A percentile compares a stretch with the other conserved stretches of the same genome.
phyloP scores from a whole-genome alignment of 306 rosid genomes.

The Hylodesmum podocarpum region DNA sequence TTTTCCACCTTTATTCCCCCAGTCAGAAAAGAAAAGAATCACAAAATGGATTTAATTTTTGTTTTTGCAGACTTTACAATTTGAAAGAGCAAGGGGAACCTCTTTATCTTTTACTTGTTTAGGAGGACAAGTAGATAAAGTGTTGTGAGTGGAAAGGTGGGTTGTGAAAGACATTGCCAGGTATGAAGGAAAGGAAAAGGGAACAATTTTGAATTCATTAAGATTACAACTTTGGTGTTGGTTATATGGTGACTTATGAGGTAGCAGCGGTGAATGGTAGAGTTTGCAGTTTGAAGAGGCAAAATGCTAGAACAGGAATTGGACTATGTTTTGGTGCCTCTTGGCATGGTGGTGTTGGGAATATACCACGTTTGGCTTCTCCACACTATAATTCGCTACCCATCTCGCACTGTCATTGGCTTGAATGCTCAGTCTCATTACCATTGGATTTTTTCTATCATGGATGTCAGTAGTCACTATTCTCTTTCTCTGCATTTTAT shows the following conservation, averaged over 20 bases:
- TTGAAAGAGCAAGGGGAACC: background rate
- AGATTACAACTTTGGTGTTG: background rate
- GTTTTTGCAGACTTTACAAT: background rate
- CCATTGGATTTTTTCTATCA: slow-evolving; percentile 77
- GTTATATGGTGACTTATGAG: background rate
- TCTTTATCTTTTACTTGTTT: background rate
- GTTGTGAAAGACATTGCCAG: background rate
- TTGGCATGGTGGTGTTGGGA: slow-evolving; percentile 59
- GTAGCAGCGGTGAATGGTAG: background rate
- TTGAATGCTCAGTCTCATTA: slow-evolving; percentile 75
- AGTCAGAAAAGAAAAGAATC: background rate
- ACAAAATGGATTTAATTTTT: slow-evolving; percentile 2
- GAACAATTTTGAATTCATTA: background rate
- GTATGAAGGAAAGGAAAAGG: background rate
- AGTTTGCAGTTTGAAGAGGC: slow-evolving; percentile 15
- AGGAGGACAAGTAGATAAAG: background rate
- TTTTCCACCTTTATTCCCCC: background rate
- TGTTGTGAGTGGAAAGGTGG: background rate
- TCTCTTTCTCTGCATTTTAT: slow-evolving; percentile 12
- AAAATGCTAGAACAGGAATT: slow-evolving; percentile 52
- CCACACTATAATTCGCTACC: slow-evolving; percentile 44
- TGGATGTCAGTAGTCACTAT: slow-evolving; percentile 59
- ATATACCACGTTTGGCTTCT: slow-evolving; percentile 73
- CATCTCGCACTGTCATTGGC: slow-evolving; percentile 76
- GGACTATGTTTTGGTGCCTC: slow-evolving; percentile 72